Conservation (phyloP, 2,329 filamentous ascomycete genomes). For the Neofusicoccum sp. region DNA sequence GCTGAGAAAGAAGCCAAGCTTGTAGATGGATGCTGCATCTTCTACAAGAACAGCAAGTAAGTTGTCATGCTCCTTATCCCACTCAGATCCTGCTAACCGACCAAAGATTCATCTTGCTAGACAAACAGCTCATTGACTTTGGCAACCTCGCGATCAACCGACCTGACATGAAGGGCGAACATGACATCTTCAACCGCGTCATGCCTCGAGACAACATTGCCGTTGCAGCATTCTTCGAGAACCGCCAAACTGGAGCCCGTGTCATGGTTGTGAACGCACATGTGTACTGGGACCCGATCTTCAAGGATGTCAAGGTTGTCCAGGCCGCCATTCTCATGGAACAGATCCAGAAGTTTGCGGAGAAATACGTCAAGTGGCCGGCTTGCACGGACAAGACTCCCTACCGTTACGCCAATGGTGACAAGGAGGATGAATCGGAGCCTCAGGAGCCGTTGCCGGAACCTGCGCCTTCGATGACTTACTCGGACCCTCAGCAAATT, state of each 20-base stretch:
- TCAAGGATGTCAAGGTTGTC: conserved; percentile 92
- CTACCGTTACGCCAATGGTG: conserved; percentile 48
- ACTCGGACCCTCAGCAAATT: conserved; percentile 80
- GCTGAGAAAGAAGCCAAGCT: conserved; percentile 78
- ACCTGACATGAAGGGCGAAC: conserved; percentile 94
- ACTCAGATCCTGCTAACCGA: conserved; percentile 19
- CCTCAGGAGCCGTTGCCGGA: conserved; percentile 57
- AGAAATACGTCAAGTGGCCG: conserved; percentile 78
- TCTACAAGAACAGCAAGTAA: conserved; percentile 87
- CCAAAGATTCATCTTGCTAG: conserved; percentile 71
- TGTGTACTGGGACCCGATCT: conserved; percentile 88
- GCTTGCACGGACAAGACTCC: conserved; percentile 75
- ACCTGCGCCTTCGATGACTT: conserved; percentile 80
- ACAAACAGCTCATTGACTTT: conserved; percentile 94
- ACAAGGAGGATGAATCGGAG: conserved; percentile 49
- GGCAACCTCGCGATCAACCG: conserved; percentile 88
- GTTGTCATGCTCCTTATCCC: conserved; percentile 20
- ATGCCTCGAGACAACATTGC: conserved; percentile 99
- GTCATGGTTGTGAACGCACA: conserved; percentile 93
- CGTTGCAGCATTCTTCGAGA: conserved; percentile 88
- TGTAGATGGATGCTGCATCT: conserved; percentile 96
- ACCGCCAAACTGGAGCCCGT: conserved; percentile 81
- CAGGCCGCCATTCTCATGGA: conserved; percentile 96
- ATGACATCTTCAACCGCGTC: conserved; percentile 96
- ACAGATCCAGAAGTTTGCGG: conserved; percentile 78